Evolutionary conservation across 305 asterid genomes (phyloP), one percentile per base, ranked within the genome.

Genomic region (Fraxinus sp.): DNA sequence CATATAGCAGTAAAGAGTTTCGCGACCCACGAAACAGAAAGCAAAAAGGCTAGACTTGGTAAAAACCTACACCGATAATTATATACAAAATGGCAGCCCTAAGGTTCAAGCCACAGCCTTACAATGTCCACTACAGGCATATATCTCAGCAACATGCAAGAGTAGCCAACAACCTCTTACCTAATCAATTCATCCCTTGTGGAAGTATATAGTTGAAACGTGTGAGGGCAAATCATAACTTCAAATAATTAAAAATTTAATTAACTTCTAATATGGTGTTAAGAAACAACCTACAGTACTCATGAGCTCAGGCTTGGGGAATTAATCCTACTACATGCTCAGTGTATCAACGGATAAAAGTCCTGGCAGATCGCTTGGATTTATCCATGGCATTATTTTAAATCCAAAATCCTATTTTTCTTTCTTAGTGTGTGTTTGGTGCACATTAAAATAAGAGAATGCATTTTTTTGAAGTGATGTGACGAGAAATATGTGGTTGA

Each of bases 1-100:
- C 41, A 70, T 14, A 62, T 70, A 70, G 75, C 75, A 70, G 22
- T 70, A 70, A 30, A 70, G 75, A 70, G 75, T 28, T 11, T 70
- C 0, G 13, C 1, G 1, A 70, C 11, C 37, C 75, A 70, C 20
- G 10, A 70, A 70, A 68, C 36, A 70, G 41, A 26, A 11, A 11
- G 10, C 74, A 28, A 26, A 66, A 28, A 68, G 74, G 74, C 36
- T 28, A 68, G 37, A 68, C 74, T 68, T 4, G 18, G 72, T 62
- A 62, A 62, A 62, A 28, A 28, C 20, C 18, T 28, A 28, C 3
- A 68, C 74, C 20, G 18, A 68, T 11, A 28, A 68, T 68, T 68
- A 28, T 68, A 68, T 22, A 28, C 35, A 68, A 28, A 62, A 24
- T 22, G 72, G 33, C 32, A 22, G 14, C 72, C 72, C 72, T 62